Conservation (phyloP, 495 filamentous ascomycete species). For the Schizothecium vesticola region DNA sequence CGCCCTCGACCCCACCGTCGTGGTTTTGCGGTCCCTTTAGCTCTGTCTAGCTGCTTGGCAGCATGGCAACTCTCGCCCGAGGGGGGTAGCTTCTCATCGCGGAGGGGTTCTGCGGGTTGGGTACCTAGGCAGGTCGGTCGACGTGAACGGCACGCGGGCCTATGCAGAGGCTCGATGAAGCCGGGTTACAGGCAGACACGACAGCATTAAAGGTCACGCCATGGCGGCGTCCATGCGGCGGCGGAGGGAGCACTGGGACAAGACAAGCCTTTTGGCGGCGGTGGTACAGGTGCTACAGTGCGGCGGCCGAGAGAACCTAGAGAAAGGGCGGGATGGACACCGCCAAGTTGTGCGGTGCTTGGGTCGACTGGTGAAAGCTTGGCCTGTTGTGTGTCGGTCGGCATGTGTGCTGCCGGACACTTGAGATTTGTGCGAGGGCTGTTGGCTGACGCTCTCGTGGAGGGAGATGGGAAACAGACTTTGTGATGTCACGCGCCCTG, state of each 20-base stretch:
- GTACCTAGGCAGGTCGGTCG: not conserved
- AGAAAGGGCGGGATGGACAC: constrained; percentile 9
- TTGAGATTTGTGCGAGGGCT: not conserved
- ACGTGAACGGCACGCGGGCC: not conserved
- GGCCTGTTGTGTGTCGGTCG: constrained; percentile 25
- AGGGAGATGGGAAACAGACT: not conserved
- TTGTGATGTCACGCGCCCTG: not conserved
- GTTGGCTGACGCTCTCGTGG: not conserved
- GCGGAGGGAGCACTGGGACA: not conserved
- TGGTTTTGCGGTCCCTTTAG: not conserved
- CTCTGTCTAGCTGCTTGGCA: not conserved
- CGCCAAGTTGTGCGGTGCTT: constrained; percentile 20
- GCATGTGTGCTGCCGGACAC: constrained; percentile 10
- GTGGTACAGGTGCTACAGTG: not conserved
- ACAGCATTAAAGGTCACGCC: not conserved
- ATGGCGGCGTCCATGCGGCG: not conserved
- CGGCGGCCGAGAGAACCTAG: not conserved
- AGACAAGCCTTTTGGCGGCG: not conserved
- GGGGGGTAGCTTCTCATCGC: not conserved
- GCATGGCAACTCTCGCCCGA: not conserved
- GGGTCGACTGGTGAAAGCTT: constrained; percentile 24
- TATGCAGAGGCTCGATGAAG: not conserved
- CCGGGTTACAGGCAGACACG: not conserved
- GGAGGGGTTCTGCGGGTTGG: not conserved
- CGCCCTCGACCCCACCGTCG: not conserved